phyloP scores from a whole-genome alignment of 2,329 filamentous ascomycete species.

The Claviceps citrina region DNA sequence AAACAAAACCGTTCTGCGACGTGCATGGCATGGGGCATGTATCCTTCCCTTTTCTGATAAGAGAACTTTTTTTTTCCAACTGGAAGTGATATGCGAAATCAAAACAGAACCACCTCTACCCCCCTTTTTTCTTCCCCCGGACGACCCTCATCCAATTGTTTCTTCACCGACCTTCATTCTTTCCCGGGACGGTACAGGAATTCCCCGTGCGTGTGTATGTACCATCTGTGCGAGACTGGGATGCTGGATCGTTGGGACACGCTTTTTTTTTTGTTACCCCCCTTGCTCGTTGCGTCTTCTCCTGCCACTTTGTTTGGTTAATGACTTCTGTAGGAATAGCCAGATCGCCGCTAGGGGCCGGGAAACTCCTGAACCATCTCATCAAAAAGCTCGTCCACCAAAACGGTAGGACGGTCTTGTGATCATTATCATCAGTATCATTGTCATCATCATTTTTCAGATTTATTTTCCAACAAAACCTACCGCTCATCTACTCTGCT shows the following conservation, averaged over 20 bases:
- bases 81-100: neutral
- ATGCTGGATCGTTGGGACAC: too few relatives aligned
- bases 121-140: neutral
- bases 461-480: neutral
- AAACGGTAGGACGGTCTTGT: too few relatives aligned
- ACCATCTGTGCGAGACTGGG: neutral
- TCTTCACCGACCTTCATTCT: constrained; percentile 1
- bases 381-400: too few relatives aligned
- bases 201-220: neutral
- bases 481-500: neutral
- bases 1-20: neutral
- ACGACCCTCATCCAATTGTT: neutral
- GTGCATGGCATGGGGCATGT: neutral
- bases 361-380: too few relatives aligned
- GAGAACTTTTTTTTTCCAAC: too few relatives aligned
- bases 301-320: too few relatives aligned
- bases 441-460: neutral
- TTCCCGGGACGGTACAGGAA: neutral
- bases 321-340: too few relatives aligned
- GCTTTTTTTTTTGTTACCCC: too few relatives aligned
- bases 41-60: too few relatives aligned
- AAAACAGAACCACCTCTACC: neutral
- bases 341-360: too few relatives aligned
- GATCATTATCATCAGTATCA: neutral
- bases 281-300: neutral